Percentiles rank a stretch among this genome's conserved stretches.
Evolutionary conservation across 495 filamentous ascomycete species (phyloP).

Genomic region (Hypomontagnella submonticulosa): DNA sequence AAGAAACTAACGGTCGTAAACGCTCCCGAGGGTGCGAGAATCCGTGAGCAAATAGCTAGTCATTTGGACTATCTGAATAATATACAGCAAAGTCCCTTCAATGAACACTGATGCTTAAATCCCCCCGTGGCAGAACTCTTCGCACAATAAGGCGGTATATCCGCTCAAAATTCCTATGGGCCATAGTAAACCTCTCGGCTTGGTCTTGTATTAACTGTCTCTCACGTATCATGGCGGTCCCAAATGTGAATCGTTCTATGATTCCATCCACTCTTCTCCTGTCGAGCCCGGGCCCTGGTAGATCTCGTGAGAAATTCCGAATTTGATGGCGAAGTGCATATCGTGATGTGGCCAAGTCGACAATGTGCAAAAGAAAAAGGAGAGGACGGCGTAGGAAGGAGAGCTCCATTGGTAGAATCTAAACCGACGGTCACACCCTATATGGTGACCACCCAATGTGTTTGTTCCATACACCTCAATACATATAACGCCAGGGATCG

Average conservation of each 20-base stretch:
- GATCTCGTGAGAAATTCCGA: conserved; percentile 42
- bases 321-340: conserved; percentile 38
- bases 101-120: conserved; percentile 42
- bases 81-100: conserved; percentile 50
- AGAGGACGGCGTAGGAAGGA: conserved; percentile 57
- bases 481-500: conserved; percentile 52
- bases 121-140: conserved; percentile 39
- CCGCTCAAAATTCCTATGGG: conserved; percentile 19
- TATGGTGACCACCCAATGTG: conserved; percentile 44
- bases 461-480: conserved; percentile 52
- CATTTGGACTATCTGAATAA: conserved; percentile 51
- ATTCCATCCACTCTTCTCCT: conserved; percentile 18
- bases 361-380: conserved; percentile 53
- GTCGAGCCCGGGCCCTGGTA: conserved; percentile 40
- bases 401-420: conserved; percentile 42
- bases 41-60: conserved; percentile 39
- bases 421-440: conserved; percentile 44
- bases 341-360: conserved; percentile 30
- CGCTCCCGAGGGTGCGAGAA: conserved; percentile 2
- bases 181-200: conserved; percentile 21
- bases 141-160: conserved; percentile 37
- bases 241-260: conserved; percentile 17
- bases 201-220: conserved; percentile 43
- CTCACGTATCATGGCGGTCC: conserved; percentile 31
- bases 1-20: neutral